Evolutionary conservation across 345 rosid species (phyloP).

Genomic region (Noccaea caerulescens): DNA sequence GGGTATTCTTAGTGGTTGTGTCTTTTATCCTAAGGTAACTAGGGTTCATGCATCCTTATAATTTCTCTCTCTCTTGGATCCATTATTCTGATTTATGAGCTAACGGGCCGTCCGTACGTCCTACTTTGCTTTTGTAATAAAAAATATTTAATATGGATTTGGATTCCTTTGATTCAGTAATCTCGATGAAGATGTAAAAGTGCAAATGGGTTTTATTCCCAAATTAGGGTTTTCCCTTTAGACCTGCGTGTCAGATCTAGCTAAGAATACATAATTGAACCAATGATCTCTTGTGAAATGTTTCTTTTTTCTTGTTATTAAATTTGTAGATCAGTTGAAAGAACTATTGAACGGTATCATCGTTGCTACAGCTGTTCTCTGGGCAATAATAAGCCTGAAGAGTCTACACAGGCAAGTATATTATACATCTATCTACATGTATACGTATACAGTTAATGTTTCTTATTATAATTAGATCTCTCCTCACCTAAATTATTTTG

Average conservation of each 20-base stretch:
- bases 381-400: conserved; percentile 56
- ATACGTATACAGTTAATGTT: neutral
- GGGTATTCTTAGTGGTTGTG: conserved; percentile 32
- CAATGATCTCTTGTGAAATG: neutral
- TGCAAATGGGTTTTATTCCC: neutral
- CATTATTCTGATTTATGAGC: neutral
- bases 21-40: conserved; percentile 31
- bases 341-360: conserved; percentile 77
- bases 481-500: neutral
- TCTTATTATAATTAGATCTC: neutral
- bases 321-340: conserved; percentile 49
- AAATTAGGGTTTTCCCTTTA: conserved; percentile 38
- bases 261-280: conserved; percentile 31
- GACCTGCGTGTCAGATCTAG: conserved; percentile 58
- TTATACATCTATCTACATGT: neutral
- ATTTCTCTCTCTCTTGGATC: conserved; percentile 23
- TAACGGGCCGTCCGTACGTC: conserved; percentile 26
- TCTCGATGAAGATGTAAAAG: neutral
- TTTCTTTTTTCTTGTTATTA: neutral
- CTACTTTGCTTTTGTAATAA: conserved; percentile 13
- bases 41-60: conserved; percentile 41
- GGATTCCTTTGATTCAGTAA: neutral
- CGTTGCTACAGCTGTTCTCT: conserved; percentile 64
- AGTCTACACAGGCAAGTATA: conserved; percentile 65
- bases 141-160: neutral